Evolutionary conservation across 768 basidiomycete species (phyloP).

Genomic region (Suillus subaureus): DNA sequence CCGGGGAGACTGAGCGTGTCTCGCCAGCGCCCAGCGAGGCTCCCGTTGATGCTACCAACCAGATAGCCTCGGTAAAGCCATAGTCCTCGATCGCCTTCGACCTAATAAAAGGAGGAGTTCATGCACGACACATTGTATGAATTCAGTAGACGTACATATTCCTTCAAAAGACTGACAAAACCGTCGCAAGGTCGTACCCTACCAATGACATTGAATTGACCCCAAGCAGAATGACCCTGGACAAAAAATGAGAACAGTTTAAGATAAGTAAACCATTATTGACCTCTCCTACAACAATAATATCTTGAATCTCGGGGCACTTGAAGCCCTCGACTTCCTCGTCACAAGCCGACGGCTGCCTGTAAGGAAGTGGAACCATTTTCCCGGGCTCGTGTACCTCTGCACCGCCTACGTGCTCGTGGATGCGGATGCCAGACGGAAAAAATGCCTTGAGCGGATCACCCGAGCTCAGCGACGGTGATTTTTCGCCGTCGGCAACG

Average conservation of each 20-base stretch:
- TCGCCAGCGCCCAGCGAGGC: constrained; percentile 84
- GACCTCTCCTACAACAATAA: constrained; percentile 79
- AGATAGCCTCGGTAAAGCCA: constrained; percentile 90
- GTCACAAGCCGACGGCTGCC: constrained; percentile 27
- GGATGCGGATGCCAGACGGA: constrained; percentile 52
- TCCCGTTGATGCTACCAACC: constrained; percentile 67
- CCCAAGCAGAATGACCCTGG: constrained; percentile 92
- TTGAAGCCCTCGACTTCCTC: constrained; percentile 12
- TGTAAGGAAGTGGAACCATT: constrained; percentile 31
- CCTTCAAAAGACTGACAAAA: constrained; percentile 78
- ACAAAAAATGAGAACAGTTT: constrained; percentile 11
- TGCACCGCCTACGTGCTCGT: constrained; percentile 50
- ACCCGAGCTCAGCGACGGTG: constrained; percentile 50
- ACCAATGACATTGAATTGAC: constrained; percentile 79
- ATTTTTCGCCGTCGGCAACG: background rate
- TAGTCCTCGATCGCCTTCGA: constrained; percentile 72
- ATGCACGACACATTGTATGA: constrained; percentile 6
- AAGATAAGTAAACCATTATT: constrained; percentile 3
- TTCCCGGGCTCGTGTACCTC: constrained; percentile 48
- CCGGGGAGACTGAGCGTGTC: constrained; percentile 72
- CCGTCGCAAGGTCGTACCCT: constrained; percentile 83
- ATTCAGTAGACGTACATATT: constrained; percentile 60
- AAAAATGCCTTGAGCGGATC: constrained; percentile 66
- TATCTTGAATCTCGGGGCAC: constrained; percentile 46
- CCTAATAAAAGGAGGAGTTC: constrained; percentile 37